Evolutionary conservation across 176 grass and related monocot genomes (phyloP), one percentile per base, ranked within the genome.

Genomic region (Carex scoparia): DNA sequence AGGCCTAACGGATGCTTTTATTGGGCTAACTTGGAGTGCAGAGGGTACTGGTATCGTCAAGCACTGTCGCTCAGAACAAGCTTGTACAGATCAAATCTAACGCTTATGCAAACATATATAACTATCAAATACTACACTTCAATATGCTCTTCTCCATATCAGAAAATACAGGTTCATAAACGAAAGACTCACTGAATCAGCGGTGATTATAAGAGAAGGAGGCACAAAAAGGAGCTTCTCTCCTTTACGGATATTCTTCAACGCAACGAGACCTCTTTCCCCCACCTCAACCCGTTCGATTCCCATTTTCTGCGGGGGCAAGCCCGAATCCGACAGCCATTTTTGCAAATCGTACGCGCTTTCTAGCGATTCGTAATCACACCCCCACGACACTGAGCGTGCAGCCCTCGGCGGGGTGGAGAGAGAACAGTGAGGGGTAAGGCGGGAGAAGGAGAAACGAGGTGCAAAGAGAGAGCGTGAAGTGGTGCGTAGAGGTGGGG

Each of bases 141-240:
- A 72, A 42, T 72, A 72, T 73, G 69, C 19, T 11, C 8, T 7
- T 65, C 62, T 4, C 8, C 62, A 65, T 65, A 12, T 65, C 15
- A 74, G 10, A 31, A 14, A 70, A n/a, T 42, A 32, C 5, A 42
- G 30, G 38, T 49, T 16, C 6, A 31, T 54, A 32, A 44, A 69
- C 7, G 13, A 35, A 83, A 31, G 35, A 37, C n/a, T 63, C 86
- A 99, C 96, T 66, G 96, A 95, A 30, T 94, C 90, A 16, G 91
- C 87, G 15, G 89, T 89, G 70, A 99, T 94, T 70, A 99, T 90
- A n/a, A 99, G 90, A 27, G 96, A 76, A 62, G 93, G 96, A 37
- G 96, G 96, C 84, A 99, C 96, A 76, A 99, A 95, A 65, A 99
- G 96, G 65, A 99, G 85, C 71, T 99, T 99, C 96, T 99, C 93